Base-by-base conservation (phyloP, 1,139 yeast species). In the Zygosaccharomyces sapae region DNA sequence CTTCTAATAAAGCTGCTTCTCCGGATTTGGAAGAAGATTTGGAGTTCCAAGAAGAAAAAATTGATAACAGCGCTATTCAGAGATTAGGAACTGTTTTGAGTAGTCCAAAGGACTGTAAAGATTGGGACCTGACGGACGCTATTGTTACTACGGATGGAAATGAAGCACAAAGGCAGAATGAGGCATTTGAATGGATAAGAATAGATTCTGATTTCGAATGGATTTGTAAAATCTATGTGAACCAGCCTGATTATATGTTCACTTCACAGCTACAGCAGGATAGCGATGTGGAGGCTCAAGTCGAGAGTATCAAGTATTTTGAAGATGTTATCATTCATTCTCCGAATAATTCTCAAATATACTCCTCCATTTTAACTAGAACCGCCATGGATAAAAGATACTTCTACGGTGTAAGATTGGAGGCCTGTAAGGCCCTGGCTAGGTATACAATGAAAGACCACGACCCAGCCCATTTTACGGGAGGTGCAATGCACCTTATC, bases 201-300 rank as follows among this genome's bases (percentile, higher is more conserved):
- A 88, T 90, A 7, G 99, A 94, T 68, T 90, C 97, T 0, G 99
- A 94, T 66, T 86, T 85, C 61, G 98, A 94, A 65, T 94, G 99
- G 99, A 85, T 94, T 43, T 88, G 95, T 48, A 79, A 78, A 54
- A 73, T 87, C 25, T 76, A 82, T 52, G 81, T 94, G 33, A 86
- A 83, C 56, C 97, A 90, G 65, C 96, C 96, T 0, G 97, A 89
- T 61, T 86, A 88, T 62, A 94, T 92, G 97, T 92, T 79, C 65
- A 88, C 89, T 0, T 86, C 97, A 0, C 98, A 94, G 62, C 69
- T 94, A 33, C 94, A 87, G 57, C 95, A 88, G 64, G 99, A 94
- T 68, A 72, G 97, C 54, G 99, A 94, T 63, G 95, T 94, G 12
- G 96, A 89, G 55, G 98, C 98, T 0, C 99, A 94, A 62, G 71